A percentile compares a stretch with the other conserved stretches of the same genome.
Evolutionary conservation across 805 yeast species (phyloP).

Genomic region (Wickerhamiella musiphila): DNA sequence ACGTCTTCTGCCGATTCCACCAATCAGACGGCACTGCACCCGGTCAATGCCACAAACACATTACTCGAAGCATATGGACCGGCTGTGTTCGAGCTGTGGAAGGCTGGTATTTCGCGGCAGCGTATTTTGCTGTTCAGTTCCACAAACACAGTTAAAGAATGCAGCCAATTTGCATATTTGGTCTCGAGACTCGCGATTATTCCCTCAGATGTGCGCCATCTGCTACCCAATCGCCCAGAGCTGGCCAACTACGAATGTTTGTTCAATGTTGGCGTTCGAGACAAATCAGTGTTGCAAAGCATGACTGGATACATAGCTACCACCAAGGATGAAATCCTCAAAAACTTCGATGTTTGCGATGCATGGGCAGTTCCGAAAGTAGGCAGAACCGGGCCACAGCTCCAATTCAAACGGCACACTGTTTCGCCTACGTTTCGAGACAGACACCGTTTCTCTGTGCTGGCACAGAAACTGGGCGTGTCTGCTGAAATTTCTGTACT

Average conservation of each 20-base stretch:
- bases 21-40: slow-evolving; percentile 17
- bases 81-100: slow-evolving; percentile 45
- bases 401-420: too few relatives aligned
- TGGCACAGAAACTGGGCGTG: slow-evolving; percentile 10
- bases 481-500: slow-evolving; percentile 4
- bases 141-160: slow-evolving; percentile 9
- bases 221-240: slow-evolving; percentile 17
- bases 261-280: slow-evolving; percentile 48
- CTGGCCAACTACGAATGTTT: slow-evolving; percentile 16
- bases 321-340: slow-evolving; percentile 49
- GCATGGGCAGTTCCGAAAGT: too few relatives aligned
- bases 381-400: too few relatives aligned
- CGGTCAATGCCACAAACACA: slow-evolving; percentile 24
- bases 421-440: slow-evolving; percentile 16
- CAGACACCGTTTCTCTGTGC: slow-evolving; percentile 13
- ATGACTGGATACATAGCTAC: slow-evolving; percentile 34
- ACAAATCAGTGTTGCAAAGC: slow-evolving; percentile 26
- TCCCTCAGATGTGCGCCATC: slow-evolving; percentile 35
- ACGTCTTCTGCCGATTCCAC: slow-evolving; percentile 8
- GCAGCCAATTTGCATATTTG: slow-evolving; percentile 34
- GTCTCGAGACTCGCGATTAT: slow-evolving; percentile 43
- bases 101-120: slow-evolving; percentile 40
- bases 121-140: slow-evolving; percentile 29
- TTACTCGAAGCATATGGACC: slow-evolving; percentile 44
- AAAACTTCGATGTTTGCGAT: slow-evolving; percentile 18